Percentiles rank a stretch among this genome's conserved stretches.
These are phyloP conservation scores for Silybum marianum DNA, from an alignment of 129 eudicot species.

Conservation along the genomic window DNA sequence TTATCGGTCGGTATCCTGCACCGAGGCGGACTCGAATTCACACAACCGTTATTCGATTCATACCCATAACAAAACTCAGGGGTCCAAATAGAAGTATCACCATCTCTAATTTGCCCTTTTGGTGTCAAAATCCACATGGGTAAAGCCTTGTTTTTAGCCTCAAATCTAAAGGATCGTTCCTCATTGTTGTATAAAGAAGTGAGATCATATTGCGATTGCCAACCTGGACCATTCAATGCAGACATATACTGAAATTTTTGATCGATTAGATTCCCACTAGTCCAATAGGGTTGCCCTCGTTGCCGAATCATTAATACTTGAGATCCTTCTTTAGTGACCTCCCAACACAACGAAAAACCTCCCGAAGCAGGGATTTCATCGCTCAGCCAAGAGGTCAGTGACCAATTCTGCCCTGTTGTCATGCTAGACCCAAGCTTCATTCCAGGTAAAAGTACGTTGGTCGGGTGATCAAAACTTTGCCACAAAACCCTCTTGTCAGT, in stretches of 20 bases:
- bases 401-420: slow-evolving; percentile 18
- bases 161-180: slow-evolving; percentile 21
- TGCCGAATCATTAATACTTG: slow-evolving; percentile 6
- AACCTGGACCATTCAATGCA: background rate
- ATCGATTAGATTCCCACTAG: slow-evolving; percentile 17
- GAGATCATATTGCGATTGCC: background rate
- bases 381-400: slow-evolving; percentile 34
- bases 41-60: slow-evolving; percentile 20
- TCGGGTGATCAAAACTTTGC: slow-evolving; percentile 48
- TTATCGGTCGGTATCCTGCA: slow-evolving; percentile 20
- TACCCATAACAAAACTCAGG: slow-evolving; percentile 38
- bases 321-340: slow-evolving; percentile 2
- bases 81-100: background rate
- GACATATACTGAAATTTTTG: slow-evolving; percentile 6
- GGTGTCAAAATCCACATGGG: slow-evolving; percentile 28
- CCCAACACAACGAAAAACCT: slow-evolving; percentile 37
- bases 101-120: slow-evolving; percentile 19
- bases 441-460: slow-evolving; percentile 37
- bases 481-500: slow-evolving; percentile 29
- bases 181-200: slow-evolving; percentile 21
- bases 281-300: slow-evolving; percentile 31
- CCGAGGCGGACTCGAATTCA: background rate
- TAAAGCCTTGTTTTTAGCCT: background rate
- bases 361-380: slow-evolving; percentile 1
- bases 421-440: slow-evolving; percentile 39